Conservation (phyloP, 345 rosid genomes). For the Acer campestre region DNA sequence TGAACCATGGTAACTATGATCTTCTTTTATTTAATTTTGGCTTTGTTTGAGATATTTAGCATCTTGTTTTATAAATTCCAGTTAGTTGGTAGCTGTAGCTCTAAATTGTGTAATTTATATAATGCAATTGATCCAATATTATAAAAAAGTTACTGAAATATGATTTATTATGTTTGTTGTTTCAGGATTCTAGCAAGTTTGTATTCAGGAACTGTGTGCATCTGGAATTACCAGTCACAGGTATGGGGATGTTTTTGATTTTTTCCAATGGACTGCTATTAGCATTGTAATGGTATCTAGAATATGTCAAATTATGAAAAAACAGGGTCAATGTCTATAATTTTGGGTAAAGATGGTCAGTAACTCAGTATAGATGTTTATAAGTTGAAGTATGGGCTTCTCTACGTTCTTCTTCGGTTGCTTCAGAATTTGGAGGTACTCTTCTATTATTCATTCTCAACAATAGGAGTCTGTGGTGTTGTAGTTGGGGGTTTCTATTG, state of each 20-base stretch:
- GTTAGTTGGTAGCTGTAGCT: neutral
- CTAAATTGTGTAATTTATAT: neutral
- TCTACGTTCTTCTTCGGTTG: neutral
- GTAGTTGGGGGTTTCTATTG: neutral
- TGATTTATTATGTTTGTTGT: conserved; percentile 9
- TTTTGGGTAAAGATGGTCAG: neutral
- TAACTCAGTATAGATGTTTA: neutral
- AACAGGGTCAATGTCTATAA: neutral
- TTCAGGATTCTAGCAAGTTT: conserved; percentile 75
- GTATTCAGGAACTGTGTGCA: conserved; percentile 73
- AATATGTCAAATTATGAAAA: neutral
- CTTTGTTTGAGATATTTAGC: neutral
- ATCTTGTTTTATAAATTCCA: neutral
- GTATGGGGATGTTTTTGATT: conserved; percentile 36
- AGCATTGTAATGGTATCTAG: neutral
- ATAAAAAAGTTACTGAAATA: neutral
- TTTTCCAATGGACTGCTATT: neutral
- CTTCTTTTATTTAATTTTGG: conserved; percentile 1
- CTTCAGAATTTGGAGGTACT: neutral
- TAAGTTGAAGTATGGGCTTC: neutral
- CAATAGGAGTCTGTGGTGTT: neutral
- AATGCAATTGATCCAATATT: neutral
- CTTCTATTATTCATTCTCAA: neutral
- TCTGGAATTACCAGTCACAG: conserved; percentile 95
- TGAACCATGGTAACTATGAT: conserved; percentile 67